Evolutionary conservation across 768 basidiomycete genomes (phyloP).

Genomic region (Termitomyces sp.): DNA sequence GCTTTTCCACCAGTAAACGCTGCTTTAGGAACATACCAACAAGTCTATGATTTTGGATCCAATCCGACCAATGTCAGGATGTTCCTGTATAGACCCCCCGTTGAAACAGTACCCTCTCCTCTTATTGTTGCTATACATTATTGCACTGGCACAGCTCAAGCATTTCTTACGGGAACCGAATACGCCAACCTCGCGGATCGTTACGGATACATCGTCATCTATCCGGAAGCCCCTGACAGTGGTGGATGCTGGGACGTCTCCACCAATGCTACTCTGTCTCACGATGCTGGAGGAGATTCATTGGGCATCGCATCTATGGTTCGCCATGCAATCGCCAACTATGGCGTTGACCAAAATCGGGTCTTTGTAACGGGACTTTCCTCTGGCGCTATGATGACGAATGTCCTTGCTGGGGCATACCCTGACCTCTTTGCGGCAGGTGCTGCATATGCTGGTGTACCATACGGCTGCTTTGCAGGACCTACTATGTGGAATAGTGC

Average conservation of each 20-base stretch:
- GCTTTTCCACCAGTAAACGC: slow-evolving; percentile 10
- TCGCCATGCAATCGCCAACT: slow-evolving; percentile 44
- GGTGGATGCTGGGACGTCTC: slow-evolving; percentile 54
- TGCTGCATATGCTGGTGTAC: slow-evolving; percentile 47
- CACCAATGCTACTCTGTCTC: slow-evolving; percentile 46
- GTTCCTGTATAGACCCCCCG: slow-evolving; percentile 41
- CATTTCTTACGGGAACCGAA: slow-evolving; percentile 44
- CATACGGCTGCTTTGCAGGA: slow-evolving; percentile 52
- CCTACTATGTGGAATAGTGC: slow-evolving; percentile 42
- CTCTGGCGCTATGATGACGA: slow-evolving; percentile 60
- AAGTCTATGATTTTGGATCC: slow-evolving; percentile 44
- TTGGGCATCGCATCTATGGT: slow-evolving; percentile 45
- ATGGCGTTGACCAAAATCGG: slow-evolving; percentile 37
- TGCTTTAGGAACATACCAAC: slow-evolving; percentile 28
- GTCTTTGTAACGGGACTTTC: slow-evolving; percentile 51
- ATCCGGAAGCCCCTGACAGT: slow-evolving; percentile 35
- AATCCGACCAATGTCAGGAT: slow-evolving; percentile 52
- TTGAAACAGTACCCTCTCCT: slow-evolving; percentile 31
- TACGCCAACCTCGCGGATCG: slow-evolving; percentile 48
- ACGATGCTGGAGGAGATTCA: slow-evolving; percentile 54
- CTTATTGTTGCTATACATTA: slow-evolving; percentile 52
- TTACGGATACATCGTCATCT: slow-evolving; percentile 49
- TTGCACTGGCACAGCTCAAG: slow-evolving; percentile 48
- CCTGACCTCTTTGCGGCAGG: slow-evolving; percentile 53
- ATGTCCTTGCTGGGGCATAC: slow-evolving; percentile 49